Evolutionary conservation across 83 land plant species (phyloP).

Genomic region (Diphasiastrum complanatum): DNA sequence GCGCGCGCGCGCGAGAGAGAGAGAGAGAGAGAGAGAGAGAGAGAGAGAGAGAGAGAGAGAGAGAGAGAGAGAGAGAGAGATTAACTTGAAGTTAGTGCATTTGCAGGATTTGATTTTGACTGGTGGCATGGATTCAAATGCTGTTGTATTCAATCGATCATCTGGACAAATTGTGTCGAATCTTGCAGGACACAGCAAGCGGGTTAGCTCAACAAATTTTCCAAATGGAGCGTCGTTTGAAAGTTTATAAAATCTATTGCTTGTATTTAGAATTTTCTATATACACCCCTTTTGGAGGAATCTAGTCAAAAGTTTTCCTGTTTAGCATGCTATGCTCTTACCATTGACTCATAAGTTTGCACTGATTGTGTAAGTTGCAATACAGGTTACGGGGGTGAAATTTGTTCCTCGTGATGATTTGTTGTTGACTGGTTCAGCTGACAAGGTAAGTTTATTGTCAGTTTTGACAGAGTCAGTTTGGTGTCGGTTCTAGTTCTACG

Average conservation of each 20-base stretch:
- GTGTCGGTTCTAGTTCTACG: too few species aligned
- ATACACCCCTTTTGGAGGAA: too few species aligned
- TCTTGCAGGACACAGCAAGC: slow-evolving; percentile 88
- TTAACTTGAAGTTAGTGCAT: not conserved
- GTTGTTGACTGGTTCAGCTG: slow-evolving; percentile 75
- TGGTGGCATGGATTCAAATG: slow-evolving; percentile 87
- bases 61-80: too few species aligned
- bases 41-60: too few species aligned
- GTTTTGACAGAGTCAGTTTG: too few species aligned
- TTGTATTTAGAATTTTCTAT: not conserved
- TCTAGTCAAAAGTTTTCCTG: not conserved
- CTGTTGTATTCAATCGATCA: slow-evolving; percentile 65
- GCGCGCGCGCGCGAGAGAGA: too few species aligned
- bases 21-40: too few species aligned
- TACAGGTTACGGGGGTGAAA: slow-evolving; percentile 88
- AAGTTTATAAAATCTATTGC: not conserved
- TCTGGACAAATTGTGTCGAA: slow-evolving; percentile 78
- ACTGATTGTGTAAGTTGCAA: not conserved
- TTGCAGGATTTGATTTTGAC: slow-evolving; percentile 78
- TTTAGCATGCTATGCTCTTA: not conserved
- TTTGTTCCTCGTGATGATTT: slow-evolving; percentile 67
- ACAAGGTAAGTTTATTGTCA: slow-evolving; percentile 90
- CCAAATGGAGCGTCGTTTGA: too few species aligned
- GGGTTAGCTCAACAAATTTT: too few species aligned
- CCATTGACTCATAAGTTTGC: not conserved